phyloP scores from a whole-genome alignment of 345 rosid genomes.

The Turritis glabra region DNA sequence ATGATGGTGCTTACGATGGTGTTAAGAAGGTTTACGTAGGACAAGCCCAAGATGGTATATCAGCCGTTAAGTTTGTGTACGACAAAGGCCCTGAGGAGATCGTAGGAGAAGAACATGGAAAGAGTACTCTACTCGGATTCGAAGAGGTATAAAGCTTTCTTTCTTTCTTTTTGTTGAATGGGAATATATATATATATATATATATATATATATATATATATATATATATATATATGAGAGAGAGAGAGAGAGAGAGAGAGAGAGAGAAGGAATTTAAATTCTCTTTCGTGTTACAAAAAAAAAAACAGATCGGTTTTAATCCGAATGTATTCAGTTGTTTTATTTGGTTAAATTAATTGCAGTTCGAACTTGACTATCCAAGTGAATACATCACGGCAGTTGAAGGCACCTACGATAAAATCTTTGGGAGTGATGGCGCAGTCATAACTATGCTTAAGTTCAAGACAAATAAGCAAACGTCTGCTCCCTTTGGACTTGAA shows the following conservation, averaged over 20 bases:
- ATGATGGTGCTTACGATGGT: slow-evolving; percentile 36
- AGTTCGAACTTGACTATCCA: slow-evolving; percentile 37
- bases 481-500: slow-evolving; percentile 29
- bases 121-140: slow-evolving; percentile 20
- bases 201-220: too few species aligned
- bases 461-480: slow-evolving; percentile 35
- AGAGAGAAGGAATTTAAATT: too few species aligned
- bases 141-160: slow-evolving; percentile 21
- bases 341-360: neutral
- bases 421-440: slow-evolving; percentile 3
- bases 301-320: neutral
- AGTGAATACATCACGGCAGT: slow-evolving; percentile 34
- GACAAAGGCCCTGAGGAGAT: neutral
- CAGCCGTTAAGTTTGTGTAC: slow-evolving; percentile 32
- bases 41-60: slow-evolving; percentile 28
- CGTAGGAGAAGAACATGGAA: slow-evolving; percentile 26
- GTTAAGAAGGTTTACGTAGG: slow-evolving; percentile 37
- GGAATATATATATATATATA: neutral
- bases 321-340: neutral
- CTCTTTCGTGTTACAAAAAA: neutral
- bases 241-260: too few species aligned
- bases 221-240: too few species aligned
- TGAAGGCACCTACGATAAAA: slow-evolving; percentile 19
- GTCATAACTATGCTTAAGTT: slow-evolving; percentile 29
- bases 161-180: neutral